A percentile compares a stretch with the other conserved stretches of the same genome.
phyloP scores from a whole-genome alignment of 1,284 basidiomycete genomes.

The Boletellus deceptivus region DNA sequence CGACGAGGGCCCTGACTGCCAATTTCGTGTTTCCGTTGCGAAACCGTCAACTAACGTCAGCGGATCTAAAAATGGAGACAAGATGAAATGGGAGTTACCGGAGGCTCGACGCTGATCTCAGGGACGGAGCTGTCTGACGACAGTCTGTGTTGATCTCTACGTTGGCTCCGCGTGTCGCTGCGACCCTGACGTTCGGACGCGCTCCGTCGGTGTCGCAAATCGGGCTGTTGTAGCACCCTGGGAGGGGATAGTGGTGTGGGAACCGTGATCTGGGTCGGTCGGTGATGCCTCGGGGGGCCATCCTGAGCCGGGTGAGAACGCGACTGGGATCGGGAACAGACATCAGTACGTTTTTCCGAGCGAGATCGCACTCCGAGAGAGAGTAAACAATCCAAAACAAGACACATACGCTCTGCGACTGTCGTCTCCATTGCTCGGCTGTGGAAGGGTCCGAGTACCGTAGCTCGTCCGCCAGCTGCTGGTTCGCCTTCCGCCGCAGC shows the following conservation, averaged over 20 bases:
- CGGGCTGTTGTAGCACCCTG: slow-evolving; percentile 14
- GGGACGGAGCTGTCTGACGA: slow-evolving; percentile 36
- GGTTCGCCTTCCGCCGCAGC: slow-evolving; percentile 18
- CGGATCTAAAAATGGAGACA: slow-evolving; percentile 6
- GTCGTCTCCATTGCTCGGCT: slow-evolving; percentile 38
- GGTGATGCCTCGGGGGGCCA: slow-evolving; percentile 12
- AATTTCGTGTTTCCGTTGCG: not conserved
- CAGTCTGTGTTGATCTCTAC: slow-evolving; percentile 25
- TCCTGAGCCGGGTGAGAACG: slow-evolving; percentile 14
- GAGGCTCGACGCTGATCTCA: slow-evolving; percentile 33
- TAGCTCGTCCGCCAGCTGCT: slow-evolving; percentile 33
- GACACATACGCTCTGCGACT: slow-evolving; percentile 27
- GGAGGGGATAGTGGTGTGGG: slow-evolving; percentile 32
- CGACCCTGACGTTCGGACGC: slow-evolving; percentile 32
- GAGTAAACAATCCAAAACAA: not conserved
- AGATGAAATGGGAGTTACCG: slow-evolving; percentile 19
- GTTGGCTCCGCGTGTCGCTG: slow-evolving; percentile 15
- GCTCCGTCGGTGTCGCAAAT: slow-evolving; percentile 19
- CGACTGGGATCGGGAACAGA: slow-evolving; percentile 14
- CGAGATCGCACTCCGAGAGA: too few relatives aligned
- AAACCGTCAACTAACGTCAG: slow-evolving; percentile 17
- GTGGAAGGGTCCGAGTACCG: slow-evolving; percentile 38
- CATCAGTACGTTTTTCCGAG: slow-evolving; percentile 2
- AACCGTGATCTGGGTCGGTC: slow-evolving; percentile 23
- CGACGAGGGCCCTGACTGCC: slow-evolving; percentile 32